Conservation (phyloP, 768 basidiomycete genomes). For the Tricholoma sp. region DNA sequence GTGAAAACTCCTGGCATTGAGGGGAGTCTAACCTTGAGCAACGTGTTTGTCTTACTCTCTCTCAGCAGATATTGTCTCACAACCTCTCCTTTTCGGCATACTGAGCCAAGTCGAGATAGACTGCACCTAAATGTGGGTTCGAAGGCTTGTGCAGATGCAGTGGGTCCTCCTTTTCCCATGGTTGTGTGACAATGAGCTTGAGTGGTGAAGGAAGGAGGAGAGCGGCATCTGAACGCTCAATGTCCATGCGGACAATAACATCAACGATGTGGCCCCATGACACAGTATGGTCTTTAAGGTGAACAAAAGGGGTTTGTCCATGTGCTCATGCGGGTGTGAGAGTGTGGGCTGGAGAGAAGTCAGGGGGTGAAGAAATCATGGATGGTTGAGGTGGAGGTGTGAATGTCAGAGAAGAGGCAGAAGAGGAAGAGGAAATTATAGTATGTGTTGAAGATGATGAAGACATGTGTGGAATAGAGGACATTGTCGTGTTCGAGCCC, state of each 20-base stretch:
- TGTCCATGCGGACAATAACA: conserved; percentile 52
- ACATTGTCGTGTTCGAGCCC: conserved; percentile 1
- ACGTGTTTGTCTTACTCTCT: conserved; percentile 77
- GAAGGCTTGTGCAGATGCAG: neutral
- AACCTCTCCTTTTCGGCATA: conserved; percentile 60
- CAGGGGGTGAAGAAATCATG: too few species aligned
- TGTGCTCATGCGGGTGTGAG: conserved; percentile 30
- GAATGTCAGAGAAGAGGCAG: conserved; percentile 3
- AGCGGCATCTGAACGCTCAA: conserved; percentile 42
- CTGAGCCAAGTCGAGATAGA: too few species aligned
- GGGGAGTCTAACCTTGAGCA: conserved; percentile 71
- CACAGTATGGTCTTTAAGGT: conserved; percentile 61
- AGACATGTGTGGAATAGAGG: conserved; percentile 7
- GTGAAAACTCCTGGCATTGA: too few species aligned
- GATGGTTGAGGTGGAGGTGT: too few species aligned
- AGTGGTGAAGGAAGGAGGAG: conserved; percentile 56
- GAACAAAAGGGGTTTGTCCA: conserved; percentile 56
- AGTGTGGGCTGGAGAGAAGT: too few species aligned
- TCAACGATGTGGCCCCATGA: conserved; percentile 56
- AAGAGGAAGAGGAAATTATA: conserved; percentile 3
- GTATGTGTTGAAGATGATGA: conserved; percentile 3
- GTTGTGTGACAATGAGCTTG: conserved; percentile 62
- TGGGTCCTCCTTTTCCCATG: conserved; percentile 48
- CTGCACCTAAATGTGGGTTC: too few species aligned
- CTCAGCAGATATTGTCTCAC: conserved; percentile 63